Percentiles rank a stretch among this genome's conserved stretches.
Evolutionary conservation across 2,329 filamentous ascomycete genomes (phyloP).

Genomic region (Cytospora mali): DNA sequence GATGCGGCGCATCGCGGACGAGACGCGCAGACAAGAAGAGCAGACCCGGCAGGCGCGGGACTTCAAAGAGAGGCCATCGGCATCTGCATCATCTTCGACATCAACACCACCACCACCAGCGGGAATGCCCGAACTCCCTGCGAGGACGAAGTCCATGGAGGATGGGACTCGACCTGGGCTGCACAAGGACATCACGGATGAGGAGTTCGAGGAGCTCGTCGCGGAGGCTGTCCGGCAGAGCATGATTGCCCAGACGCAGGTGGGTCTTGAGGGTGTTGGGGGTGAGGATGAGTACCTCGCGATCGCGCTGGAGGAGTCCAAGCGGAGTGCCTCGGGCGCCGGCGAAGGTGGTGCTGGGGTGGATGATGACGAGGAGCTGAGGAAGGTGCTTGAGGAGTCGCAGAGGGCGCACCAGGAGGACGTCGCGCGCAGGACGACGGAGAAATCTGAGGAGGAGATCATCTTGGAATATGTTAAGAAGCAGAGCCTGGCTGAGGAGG

Average conservation of each 20-base stretch:
- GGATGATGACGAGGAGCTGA: constrained; percentile 48
- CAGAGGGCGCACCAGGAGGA: constrained; percentile 49
- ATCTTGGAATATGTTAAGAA: constrained; percentile 77
- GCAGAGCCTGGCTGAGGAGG: constrained; percentile 72
- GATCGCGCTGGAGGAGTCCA: constrained; percentile 47
- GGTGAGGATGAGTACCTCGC: constrained; percentile 42
- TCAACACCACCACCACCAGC: too few species aligned
- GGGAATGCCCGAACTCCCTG: constrained; percentile 34
- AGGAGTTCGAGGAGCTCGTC: constrained; percentile 59
- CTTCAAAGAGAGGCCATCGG: constrained; percentile 29
- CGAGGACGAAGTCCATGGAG: constrained; percentile 40
- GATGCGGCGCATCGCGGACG: constrained; percentile 38
- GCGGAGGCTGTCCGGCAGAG: constrained; percentile 60
- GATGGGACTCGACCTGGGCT: neutral
- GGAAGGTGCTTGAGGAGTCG: constrained; percentile 51
- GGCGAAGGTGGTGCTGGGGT: constrained; percentile 33
- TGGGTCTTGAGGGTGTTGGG: constrained; percentile 30
- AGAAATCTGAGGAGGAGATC: constrained; percentile 68
- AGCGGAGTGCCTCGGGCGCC: constrained; percentile 28
- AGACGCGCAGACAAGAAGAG: constrained; percentile 27
- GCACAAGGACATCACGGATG: constrained; percentile 53
- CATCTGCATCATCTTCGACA: neutral
- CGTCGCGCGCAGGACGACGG: constrained; percentile 38
- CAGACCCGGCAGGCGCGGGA: constrained; percentile 11
- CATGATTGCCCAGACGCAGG: constrained; percentile 37